These are phyloP conservation scores for Chaetomium sp. DNA, from an alignment of 2,329 filamentous ascomycete species.

Conservation along the genomic window DNA sequence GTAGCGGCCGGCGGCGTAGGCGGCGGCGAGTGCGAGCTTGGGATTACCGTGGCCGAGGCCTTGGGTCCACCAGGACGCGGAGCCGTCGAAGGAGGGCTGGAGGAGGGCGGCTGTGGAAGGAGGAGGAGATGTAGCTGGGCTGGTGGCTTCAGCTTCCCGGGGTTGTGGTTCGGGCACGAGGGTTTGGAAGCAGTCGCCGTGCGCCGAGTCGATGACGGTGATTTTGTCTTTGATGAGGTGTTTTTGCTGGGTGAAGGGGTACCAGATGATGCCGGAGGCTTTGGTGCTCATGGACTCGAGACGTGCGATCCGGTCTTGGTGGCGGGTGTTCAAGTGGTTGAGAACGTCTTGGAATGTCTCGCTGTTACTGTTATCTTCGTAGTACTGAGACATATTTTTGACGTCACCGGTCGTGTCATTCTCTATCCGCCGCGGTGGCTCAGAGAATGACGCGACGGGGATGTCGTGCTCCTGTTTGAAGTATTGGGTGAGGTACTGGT, in stretches of 20 bases:
- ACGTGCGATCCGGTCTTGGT: constrained; percentile 48
- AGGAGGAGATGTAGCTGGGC: neutral
- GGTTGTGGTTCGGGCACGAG: constrained; percentile 9
- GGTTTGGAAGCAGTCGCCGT: constrained; percentile 72
- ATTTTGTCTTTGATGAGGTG: constrained; percentile 56
- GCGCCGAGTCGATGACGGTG: constrained; percentile 70
- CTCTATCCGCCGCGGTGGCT: constrained; percentile 44
- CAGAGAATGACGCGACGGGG: constrained; percentile 48
- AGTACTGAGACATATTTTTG: constrained; percentile 24
- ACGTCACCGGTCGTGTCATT: neutral
- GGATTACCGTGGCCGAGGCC: constrained; percentile 76
- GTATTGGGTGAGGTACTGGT: constrained; percentile 60
- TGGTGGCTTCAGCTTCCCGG: constrained; percentile 17
- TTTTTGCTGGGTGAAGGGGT: constrained; percentile 78
- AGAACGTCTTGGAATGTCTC: constrained; percentile 33
- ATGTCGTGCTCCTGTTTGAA: constrained; percentile 56
- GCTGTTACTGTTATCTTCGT: constrained; percentile 30
- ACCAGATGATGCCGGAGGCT: constrained; percentile 68
- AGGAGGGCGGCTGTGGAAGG: constrained; percentile 32
- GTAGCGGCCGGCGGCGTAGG: constrained; percentile 75
- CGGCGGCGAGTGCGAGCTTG: constrained; percentile 63
- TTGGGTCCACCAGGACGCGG: constrained; percentile 89
- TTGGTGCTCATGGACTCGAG: constrained; percentile 55
- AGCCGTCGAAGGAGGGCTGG: constrained; percentile 69
- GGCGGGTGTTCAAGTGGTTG: constrained; percentile 44